Percentiles rank a stretch among this genome's conserved stretches.
Evolutionary conservation across 768 basidiomycete species (phyloP).

Genomic region (Tephrocybe sp.): DNA sequence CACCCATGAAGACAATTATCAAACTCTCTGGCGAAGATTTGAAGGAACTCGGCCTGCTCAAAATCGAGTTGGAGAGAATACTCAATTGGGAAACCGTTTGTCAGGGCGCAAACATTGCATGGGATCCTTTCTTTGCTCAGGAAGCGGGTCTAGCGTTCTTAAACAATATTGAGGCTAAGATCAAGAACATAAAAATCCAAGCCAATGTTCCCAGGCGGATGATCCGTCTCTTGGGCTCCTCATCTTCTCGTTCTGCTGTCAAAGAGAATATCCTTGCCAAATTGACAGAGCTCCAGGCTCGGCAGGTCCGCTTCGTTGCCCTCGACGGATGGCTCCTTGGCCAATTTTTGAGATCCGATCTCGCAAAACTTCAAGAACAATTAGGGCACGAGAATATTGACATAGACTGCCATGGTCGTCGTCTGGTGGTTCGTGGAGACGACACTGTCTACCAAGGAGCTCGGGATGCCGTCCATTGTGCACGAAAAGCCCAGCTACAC

Average conservation of each 20-base stretch:
- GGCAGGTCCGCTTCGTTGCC: slow-evolving; percentile 40
- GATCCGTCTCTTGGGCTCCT: slow-evolving; percentile 55
- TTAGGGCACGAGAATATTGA: slow-evolving; percentile 58
- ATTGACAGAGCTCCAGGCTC: slow-evolving; percentile 39
- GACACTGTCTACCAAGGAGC: slow-evolving; percentile 42
- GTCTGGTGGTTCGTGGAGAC: slow-evolving; percentile 56
- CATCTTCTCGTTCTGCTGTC: slow-evolving; percentile 36
- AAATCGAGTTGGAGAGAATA: slow-evolving; percentile 58
- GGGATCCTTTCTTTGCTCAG: slow-evolving; percentile 62
- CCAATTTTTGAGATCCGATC: slow-evolving; percentile 43
- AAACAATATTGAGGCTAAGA: slow-evolving; percentile 33
- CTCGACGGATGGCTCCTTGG: slow-evolving; percentile 45
- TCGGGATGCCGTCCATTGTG: slow-evolving; percentile 35
- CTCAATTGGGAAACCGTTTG: slow-evolving; percentile 58
- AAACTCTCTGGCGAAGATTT: slow-evolving; percentile 50
- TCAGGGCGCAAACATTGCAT: slow-evolving; percentile 49
- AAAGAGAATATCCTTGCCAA: slow-evolving; percentile 46
- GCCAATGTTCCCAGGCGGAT: slow-evolving; percentile 37
- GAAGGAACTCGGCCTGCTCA: slow-evolving; percentile 51
- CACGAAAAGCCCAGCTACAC: slow-evolving; percentile 24
- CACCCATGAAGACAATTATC: slow-evolving; percentile 29
- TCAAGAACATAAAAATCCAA: slow-evolving; percentile 42
- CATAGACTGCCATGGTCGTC: slow-evolving; percentile 41
- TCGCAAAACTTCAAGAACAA: slow-evolving; percentile 42
- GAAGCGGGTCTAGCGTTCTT: slow-evolving; percentile 44